phyloP scores from a whole-genome alignment of 768 basidiomycete species.

The Mycena leptocephala region DNA sequence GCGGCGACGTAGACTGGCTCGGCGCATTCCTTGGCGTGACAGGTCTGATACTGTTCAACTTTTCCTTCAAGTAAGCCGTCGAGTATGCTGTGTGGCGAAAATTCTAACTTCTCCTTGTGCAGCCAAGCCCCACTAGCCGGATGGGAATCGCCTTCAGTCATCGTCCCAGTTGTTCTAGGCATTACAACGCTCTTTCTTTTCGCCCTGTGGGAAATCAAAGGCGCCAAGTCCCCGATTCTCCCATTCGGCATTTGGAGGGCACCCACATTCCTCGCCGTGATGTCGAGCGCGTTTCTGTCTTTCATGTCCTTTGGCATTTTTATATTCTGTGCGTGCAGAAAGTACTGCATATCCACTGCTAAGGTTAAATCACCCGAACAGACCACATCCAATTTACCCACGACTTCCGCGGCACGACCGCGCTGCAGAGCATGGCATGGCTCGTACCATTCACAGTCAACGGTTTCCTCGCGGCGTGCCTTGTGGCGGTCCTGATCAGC shows the following conservation, averaged over 20 bases:
- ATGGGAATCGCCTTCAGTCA: slow-evolving; percentile 12
- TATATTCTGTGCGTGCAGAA: slow-evolving; percentile 6
- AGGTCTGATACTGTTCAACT: slow-evolving; percentile 13
- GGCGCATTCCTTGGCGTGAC: slow-evolving; percentile 16
- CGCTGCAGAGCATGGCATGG: slow-evolving; percentile 7
- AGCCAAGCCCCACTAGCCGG: slow-evolving; percentile 11
- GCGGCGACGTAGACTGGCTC: slow-evolving; percentile 18
- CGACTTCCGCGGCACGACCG: slow-evolving; percentile 11
- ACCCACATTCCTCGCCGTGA: slow-evolving; percentile 21
- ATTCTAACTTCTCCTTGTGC: background rate
- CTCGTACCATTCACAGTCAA: slow-evolving; percentile 17
- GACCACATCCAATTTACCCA: slow-evolving; percentile 16
- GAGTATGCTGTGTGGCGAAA: background rate
- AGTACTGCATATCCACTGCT: too few relatives aligned
- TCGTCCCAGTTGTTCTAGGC: slow-evolving; percentile 4
- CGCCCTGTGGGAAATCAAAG: slow-evolving; percentile 18
- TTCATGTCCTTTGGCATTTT: slow-evolving; percentile 24
- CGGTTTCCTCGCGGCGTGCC: slow-evolving; percentile 17
- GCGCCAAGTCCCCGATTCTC: slow-evolving; percentile 13
- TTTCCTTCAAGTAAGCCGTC: slow-evolving; percentile 10
- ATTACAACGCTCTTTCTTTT: slow-evolving; percentile 1
- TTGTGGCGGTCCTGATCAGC: slow-evolving; percentile 11
- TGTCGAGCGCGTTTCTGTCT: slow-evolving; percentile 4
- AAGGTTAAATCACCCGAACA: too few relatives aligned
- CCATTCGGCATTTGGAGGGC: slow-evolving; percentile 16